Conservation (phyloP, 192 early-diverging fungal genomes). For the Podila minutissima region DNA sequence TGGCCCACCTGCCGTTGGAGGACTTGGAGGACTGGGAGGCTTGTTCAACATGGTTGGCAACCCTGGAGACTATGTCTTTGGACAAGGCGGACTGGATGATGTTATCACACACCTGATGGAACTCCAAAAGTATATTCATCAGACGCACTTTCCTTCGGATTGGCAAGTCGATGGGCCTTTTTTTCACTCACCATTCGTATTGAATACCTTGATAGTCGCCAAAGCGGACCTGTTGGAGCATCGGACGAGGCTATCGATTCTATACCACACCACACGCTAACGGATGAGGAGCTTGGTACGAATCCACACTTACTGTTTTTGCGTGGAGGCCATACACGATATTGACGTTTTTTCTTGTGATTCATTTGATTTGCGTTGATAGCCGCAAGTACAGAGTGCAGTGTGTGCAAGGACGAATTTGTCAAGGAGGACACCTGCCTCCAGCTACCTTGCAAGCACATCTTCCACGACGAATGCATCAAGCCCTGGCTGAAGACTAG, state of each 20-base stretch:
- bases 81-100: constrained; percentile 84
- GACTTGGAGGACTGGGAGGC: constrained; percentile 26
- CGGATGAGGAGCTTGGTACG: constrained; percentile 29
- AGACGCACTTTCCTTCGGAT: background rate
- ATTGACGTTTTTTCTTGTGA: background rate
- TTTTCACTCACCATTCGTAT: background rate
- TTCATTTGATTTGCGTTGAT: background rate
- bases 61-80: constrained; percentile 89
- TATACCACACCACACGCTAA: constrained; percentile 57
- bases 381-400: constrained; percentile 78
- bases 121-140: constrained; percentile 59
- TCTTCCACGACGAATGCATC: constrained; percentile 91
- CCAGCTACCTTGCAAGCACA: constrained; percentile 84
- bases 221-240: constrained; percentile 81
- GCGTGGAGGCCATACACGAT: too few species aligned
- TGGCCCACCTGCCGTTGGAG: background rate
- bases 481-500: constrained; percentile 93
- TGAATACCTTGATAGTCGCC: constrained; percentile 50
- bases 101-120: constrained; percentile 91
- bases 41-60: constrained; percentile 52
- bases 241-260: constrained; percentile 77
- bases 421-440: constrained; percentile 68
- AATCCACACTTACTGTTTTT: background rate
- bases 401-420: constrained; percentile 94
- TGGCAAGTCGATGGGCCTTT: background rate